Percentiles rank a stretch among this genome's conserved stretches.
These are phyloP conservation scores for Orbilia blumenaviensis DNA, from an alignment of 2,329 filamentous ascomycete genomes.

Conservation along the genomic window DNA sequence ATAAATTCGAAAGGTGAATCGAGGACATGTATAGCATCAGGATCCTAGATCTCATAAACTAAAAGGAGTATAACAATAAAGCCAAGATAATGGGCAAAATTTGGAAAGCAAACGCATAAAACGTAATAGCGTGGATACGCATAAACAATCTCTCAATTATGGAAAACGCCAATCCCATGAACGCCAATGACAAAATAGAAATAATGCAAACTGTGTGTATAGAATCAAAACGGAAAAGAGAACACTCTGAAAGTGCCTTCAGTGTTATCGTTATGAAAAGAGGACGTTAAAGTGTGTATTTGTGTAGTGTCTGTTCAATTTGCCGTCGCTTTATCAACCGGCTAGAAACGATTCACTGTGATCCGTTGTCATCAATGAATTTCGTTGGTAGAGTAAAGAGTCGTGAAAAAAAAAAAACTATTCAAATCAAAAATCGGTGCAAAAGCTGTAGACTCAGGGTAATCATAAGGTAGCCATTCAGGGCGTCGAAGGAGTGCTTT, in stretches of 20 bases:
- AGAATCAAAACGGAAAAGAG: neutral
- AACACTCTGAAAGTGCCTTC: neutral
- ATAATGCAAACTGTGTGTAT: neutral
- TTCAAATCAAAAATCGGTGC: slow-evolving; percentile 1
- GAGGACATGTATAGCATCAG: neutral
- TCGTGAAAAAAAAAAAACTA: neutral
- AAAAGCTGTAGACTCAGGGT: too few species aligned
- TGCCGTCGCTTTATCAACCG: slow-evolving; percentile 33
- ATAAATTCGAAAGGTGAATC: neutral
- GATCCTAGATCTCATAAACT: slow-evolving; percentile 12
- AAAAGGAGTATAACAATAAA: slow-evolving; percentile 14
- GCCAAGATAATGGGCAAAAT: neutral
- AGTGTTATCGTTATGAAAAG: neutral
- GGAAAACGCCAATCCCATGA: slow-evolving; percentile 22
- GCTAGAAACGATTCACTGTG: slow-evolving; percentile 53
- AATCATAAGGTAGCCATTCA: too few species aligned
- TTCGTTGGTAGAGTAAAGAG: slow-evolving; percentile 38
- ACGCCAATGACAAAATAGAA: slow-evolving; percentile 15
- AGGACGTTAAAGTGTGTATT: neutral
- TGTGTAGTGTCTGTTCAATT: slow-evolving; percentile 24
- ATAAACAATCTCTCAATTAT: neutral
- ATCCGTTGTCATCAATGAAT: slow-evolving; percentile 51
- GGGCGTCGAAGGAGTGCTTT: neutral
- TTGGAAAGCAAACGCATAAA: neutral
- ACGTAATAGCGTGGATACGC: neutral